These are phyloP conservation scores for Clarireedia homoeocarpa DNA, from an alignment of 2,329 filamentous ascomycete species.

Conservation along the genomic window DNA sequence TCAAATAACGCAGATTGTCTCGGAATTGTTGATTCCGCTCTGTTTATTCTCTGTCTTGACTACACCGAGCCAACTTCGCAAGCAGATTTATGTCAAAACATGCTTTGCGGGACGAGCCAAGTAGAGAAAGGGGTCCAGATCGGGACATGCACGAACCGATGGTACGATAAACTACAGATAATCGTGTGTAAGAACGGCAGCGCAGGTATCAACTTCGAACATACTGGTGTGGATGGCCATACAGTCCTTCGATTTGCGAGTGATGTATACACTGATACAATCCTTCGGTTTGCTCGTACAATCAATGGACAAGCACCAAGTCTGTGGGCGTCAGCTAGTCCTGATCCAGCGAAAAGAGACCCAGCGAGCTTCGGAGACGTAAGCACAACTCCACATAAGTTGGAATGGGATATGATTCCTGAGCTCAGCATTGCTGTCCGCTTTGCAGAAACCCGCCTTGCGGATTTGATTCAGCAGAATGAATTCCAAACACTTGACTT, in stretches of 20 bases:
- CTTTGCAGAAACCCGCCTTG: slow-evolving; percentile 89
- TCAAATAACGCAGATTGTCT: slow-evolving; percentile 96
- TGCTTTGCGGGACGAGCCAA: slow-evolving; percentile 92
- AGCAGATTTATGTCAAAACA: slow-evolving; percentile 89
- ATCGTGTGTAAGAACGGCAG: slow-evolving; percentile 99
- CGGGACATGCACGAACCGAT: slow-evolving; percentile 94
- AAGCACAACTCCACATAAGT: slow-evolving; percentile 85
- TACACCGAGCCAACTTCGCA: slow-evolving; percentile 78
- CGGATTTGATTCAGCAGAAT: slow-evolving; percentile 92
- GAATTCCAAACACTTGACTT: slow-evolving; percentile 94
- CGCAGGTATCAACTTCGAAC: slow-evolving; percentile 98
- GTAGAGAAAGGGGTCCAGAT: slow-evolving; percentile 92
- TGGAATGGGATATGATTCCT: slow-evolving; percentile 95
- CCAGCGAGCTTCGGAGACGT: slow-evolving; percentile 89
- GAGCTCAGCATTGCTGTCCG: slow-evolving; percentile 85
- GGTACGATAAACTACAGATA: slow-evolving; percentile 99
- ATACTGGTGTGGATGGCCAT: slow-evolving; percentile 95
- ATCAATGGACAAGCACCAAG: slow-evolving; percentile 93
- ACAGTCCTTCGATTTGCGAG: slow-evolving; percentile 94
- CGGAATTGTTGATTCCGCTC: slow-evolving; percentile 87
- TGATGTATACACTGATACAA: slow-evolving; percentile 95
- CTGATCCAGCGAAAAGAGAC: slow-evolving; percentile 87
- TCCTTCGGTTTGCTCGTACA: slow-evolving; percentile 85
- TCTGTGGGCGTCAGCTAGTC: slow-evolving; percentile 83
- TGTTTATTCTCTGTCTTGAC: slow-evolving; percentile 89